These are phyloP conservation scores for Gracilaria domingensis DNA, from an alignment of 23 red algal species.

Conservation along the genomic window DNA sequence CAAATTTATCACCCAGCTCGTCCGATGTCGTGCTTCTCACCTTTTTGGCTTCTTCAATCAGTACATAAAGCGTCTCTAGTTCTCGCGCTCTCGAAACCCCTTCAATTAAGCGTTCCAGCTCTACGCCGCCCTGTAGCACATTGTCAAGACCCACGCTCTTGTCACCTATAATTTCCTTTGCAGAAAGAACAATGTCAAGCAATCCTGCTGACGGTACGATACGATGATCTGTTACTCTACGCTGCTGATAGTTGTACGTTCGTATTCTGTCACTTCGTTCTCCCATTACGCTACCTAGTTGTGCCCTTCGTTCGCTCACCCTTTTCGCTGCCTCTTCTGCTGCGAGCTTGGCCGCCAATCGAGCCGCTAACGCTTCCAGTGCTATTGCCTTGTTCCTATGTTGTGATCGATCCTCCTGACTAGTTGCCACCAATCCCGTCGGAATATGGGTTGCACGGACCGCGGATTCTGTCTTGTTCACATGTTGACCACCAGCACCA, in stretches of 20 bases:
- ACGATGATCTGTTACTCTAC: slow-evolving; percentile 92
- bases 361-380: slow-evolving; percentile 61
- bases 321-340: slow-evolving; percentile 25
- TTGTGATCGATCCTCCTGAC: slow-evolving; percentile 88
- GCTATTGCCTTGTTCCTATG: slow-evolving; percentile 80
- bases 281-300: slow-evolving; percentile 75
- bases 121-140: slow-evolving; percentile 65
- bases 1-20: background rate
- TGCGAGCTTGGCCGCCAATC: slow-evolving; percentile 45
- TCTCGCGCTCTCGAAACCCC: slow-evolving; percentile 22
- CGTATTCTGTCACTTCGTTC: slow-evolving; percentile 89
- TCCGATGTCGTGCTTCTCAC: background rate
- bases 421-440: slow-evolving; percentile 74
- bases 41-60: slow-evolving; percentile 50
- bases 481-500: slow-evolving; percentile 95
- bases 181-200: slow-evolving; percentile 35
- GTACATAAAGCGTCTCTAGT: slow-evolving; percentile 1
- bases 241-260: slow-evolving; percentile 95
- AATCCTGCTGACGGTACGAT: slow-evolving; percentile 6
- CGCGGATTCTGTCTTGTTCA: slow-evolving; percentile 93
- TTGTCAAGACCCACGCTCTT: slow-evolving; percentile 63
- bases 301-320: slow-evolving; percentile 67
- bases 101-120: slow-evolving; percentile 61
- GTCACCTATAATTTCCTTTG: slow-evolving; percentile 9
- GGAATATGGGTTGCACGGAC: slow-evolving; percentile 94